Base-by-base conservation (phyloP, 495 filamentous ascomycete genomes). In the Podospora anserina region DNA sequence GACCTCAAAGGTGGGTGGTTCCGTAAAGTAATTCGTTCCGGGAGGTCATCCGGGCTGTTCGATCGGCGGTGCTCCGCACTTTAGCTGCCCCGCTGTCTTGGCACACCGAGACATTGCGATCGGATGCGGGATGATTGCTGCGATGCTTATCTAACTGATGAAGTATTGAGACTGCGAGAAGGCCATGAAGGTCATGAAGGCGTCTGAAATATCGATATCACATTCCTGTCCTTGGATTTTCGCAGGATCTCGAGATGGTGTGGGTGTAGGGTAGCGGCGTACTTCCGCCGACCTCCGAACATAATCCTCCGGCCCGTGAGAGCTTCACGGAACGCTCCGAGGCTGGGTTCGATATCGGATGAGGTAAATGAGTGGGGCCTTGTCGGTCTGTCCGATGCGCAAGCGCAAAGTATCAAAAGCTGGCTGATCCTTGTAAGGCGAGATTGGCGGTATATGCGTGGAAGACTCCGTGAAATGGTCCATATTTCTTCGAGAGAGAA, bases 91-190 rank as follows among this genome's bases (percentile, higher is more conserved):
- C 16, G 56, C 16, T n/a, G 57, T 39, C 57, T 57, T 65, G 32
- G 67, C 57, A 44, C 30, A 16, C 55, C 4, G 55, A 26, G 55
- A 58, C 19, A 58, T 59, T 27, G 54, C 54, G 66, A 63, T 68
- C 49, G 65, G 39, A 66, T 44, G 65, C 19, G 65, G 57, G 20
- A 49, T 49, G 39, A 49, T 49, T 49, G 39, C 9, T 9, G 39
- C 39, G 5, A 9, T 49, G 39, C 39, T 49, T 49, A 49, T 49
- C 13, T 13, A 13, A 11, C 15, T 16, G 15, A 13, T 1, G 34
- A 39, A 39, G 34, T 39, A 39, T 11, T 39, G 34, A 39, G 5
- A 3, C 34, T 5, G 5, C 34, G 11, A 39, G 23, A 39, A 39
- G 34, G 34, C 34, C 34, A 11, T 6, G 34, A 11, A 39, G 34